phyloP scores from a whole-genome alignment of 2,329 filamentous ascomycete species.

The Rhynchosporium secalis region DNA sequence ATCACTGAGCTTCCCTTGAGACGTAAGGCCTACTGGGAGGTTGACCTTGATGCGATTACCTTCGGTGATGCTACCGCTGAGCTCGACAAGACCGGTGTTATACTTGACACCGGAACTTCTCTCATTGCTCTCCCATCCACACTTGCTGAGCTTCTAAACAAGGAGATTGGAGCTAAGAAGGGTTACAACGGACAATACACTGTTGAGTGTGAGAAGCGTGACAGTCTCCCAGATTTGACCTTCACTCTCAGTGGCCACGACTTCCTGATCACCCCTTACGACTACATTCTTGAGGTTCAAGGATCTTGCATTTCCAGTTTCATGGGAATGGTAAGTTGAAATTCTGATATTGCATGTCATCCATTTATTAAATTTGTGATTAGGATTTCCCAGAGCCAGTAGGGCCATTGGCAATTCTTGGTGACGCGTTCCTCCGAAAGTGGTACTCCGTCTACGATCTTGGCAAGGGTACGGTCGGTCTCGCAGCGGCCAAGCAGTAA shows the following conservation, averaged over 20 bases:
- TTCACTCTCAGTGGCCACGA: constrained; percentile 90
- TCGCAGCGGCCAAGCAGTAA: constrained; percentile 72
- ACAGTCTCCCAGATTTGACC: constrained; percentile 82
- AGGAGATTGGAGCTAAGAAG: constrained; percentile 98
- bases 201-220: constrained; percentile 82
- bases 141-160: constrained; percentile 94
- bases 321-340: constrained; percentile 78
- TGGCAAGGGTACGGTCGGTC: constrained; percentile 81
- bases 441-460: constrained; percentile 98
- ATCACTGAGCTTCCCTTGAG: constrained; percentile 91
- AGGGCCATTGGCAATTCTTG: constrained; percentile 91
- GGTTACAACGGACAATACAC: constrained; percentile 95
- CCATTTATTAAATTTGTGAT: constrained; percentile 76
- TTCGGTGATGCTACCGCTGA: constrained; percentile 85
- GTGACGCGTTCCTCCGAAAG: constrained; percentile 79
- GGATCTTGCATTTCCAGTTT: constrained; percentile 97
- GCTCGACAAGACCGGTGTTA: constrained; percentile 91
- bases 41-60: constrained; percentile 88
- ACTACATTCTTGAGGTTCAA: constrained; percentile 95
- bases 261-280: constrained; percentile 84
- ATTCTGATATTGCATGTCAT: constrained; percentile 44
- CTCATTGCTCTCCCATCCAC: constrained; percentile 91
- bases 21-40: constrained; percentile 99
- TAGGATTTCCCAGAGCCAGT: constrained; percentile 74
- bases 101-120: constrained; percentile 97